Base-by-base conservation (phyloP, 345 rosid species). In the Acer negundo region DNA sequence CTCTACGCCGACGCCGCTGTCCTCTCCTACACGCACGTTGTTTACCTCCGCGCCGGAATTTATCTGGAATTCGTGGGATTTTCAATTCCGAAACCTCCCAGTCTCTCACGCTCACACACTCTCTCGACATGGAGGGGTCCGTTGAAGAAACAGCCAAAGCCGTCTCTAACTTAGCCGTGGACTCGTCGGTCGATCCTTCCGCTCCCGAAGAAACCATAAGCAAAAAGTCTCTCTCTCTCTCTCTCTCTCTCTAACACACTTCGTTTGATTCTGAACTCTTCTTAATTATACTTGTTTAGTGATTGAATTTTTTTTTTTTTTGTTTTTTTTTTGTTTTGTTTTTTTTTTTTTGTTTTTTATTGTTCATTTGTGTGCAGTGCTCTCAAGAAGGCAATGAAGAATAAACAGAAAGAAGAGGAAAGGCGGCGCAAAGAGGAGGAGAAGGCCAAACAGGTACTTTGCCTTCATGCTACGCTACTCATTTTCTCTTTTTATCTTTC, bases 351-450 rank as follows among this genome's bases (percentile, higher is more conserved):
- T 69, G 24, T 23, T 35, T 70, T 53, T 28, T 51, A 38, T 22
- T 31, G 22, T 70, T 59, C 26, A 67, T 5, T 17, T 64, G 64
- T 35, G 15, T 70, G 79, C 81, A 96, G 99, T 81, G 99, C 99
- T 23, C 89, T 78, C 62, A 96, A 96, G 88, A 96, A 87, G 84
- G 97, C 94, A 69, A 67, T 84, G 84, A 94, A 88, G 85, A 77
- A 80, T 75, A 90, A 86, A 83, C 90, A 92, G 87, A 90, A 67
- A 82, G 99, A 92, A 77, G 97, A 95, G 80, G 99, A 92, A 82
- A 87, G 84, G 78, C 85, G 76, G 49, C 91, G 88, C 72, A 95
- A 92, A 82, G 97, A 93, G 78, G 97, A 88, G 71, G 91, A 86
- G 66, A 89, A 86, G 20, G 80, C 90, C n/a, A 82, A 78, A 69